These are phyloP conservation scores for Solanum lycopersicoides DNA, from an alignment of 257 asterid species.

Conservation along the genomic window DNA sequence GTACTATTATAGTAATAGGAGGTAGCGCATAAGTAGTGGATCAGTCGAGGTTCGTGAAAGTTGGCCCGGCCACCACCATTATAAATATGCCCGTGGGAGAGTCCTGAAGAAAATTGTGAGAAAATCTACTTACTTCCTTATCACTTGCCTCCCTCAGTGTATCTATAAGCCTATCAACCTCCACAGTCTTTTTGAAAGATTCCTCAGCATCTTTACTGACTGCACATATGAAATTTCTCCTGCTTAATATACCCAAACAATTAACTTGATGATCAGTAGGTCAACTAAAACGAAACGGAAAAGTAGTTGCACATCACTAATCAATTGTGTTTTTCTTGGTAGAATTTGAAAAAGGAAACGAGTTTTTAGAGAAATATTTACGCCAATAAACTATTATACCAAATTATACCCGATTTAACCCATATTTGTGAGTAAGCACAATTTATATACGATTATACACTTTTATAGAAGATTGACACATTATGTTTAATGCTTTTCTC, in stretches of 20 bases:
- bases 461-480: neutral
- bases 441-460: neutral
- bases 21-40: neutral
- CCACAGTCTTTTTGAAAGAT: conserved; percentile 74
- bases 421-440: neutral
- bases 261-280: conserved; percentile 22
- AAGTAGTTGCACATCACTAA: neutral
- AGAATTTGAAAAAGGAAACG: too few species aligned
- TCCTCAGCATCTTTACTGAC: conserved; percentile 73
- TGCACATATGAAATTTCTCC: conserved; percentile 73
- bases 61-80: neutral
- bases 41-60: neutral
- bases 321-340: neutral
- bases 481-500: neutral
- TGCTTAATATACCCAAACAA: conserved; percentile 56
- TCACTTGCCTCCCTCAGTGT: conserved; percentile 73
- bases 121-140: conserved; percentile 49
- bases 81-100: neutral
- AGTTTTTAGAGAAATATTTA: neutral
- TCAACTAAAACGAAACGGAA: conserved; percentile 8
- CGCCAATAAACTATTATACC: neutral
- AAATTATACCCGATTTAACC: neutral
- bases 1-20: neutral
- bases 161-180: conserved; percentile 80
- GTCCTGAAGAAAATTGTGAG: neutral